These are phyloP conservation scores for Lentinula aciculospora DNA, from an alignment of 768 basidiomycete species.

Conservation along the genomic window DNA sequence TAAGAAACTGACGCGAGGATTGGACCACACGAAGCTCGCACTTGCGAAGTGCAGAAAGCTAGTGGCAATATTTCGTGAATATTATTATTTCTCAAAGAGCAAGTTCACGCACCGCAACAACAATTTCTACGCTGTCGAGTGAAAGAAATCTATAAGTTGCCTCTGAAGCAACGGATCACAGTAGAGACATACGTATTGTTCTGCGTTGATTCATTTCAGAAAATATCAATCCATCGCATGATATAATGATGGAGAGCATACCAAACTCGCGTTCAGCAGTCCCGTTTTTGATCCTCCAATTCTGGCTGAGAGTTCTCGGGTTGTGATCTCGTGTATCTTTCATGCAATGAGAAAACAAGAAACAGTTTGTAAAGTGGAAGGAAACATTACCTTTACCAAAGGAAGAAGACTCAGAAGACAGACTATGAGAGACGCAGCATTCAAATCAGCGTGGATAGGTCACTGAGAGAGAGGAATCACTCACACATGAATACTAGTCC, in stretches of 20 bases:
- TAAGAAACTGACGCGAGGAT: slow-evolving; percentile 63
- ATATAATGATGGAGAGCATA: slow-evolving; percentile 23
- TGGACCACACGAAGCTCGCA: slow-evolving; percentile 81
- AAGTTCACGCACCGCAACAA: slow-evolving; percentile 59
- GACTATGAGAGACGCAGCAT: slow-evolving; percentile 29
- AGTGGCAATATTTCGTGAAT: background rate
- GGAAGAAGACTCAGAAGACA: slow-evolving; percentile 71
- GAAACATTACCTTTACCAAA: slow-evolving; percentile 56
- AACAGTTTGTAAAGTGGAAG: background rate
- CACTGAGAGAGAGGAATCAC: slow-evolving; percentile 16
- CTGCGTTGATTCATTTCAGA: slow-evolving; percentile 24
- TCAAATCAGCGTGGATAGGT: background rate
- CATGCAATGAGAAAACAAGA: slow-evolving; percentile 23
- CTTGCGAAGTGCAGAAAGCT: slow-evolving; percentile 79
- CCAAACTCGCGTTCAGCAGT: slow-evolving; percentile 77
- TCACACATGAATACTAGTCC: slow-evolving; percentile 59
- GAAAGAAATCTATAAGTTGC: background rate
- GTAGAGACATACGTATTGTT: slow-evolving; percentile 53
- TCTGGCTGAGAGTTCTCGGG: slow-evolving; percentile 65
- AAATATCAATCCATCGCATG: background rate
- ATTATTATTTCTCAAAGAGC: background rate
- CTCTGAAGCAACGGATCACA: background rate
- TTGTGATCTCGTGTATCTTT: slow-evolving; percentile 74
- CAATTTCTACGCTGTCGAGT: slow-evolving; percentile 46
- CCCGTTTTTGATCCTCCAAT: slow-evolving; percentile 76